These are phyloP conservation scores for Citrus australasica DNA, from an alignment of 345 rosid genomes.

Conservation along the genomic window DNA sequence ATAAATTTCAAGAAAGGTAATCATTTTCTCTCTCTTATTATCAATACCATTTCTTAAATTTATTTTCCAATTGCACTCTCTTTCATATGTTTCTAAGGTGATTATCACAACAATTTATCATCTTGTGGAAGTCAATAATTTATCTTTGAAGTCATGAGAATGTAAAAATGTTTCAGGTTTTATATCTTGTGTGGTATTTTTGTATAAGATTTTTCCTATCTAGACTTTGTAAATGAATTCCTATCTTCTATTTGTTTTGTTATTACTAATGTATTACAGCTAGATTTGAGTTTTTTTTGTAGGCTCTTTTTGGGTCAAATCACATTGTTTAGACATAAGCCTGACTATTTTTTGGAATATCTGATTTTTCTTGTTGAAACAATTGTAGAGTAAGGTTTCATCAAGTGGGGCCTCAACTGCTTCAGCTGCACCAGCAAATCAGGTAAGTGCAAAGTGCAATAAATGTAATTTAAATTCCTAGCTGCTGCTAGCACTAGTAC, in stretches of 20 bases:
- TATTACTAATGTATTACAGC: not conserved
- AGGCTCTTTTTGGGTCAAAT: not conserved
- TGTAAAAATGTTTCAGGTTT: not conserved
- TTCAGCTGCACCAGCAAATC: constrained; percentile 44
- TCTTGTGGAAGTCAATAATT: not conserved
- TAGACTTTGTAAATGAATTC: not conserved
- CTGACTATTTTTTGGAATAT: not conserved
- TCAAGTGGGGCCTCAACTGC: constrained; percentile 54
- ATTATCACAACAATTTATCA: not conserved
- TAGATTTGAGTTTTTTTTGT: not conserved
- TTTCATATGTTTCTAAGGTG: not conserved
- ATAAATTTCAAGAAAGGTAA: not conserved
- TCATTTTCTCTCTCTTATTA: not conserved
- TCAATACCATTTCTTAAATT: not conserved
- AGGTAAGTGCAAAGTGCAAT: constrained; percentile 28
- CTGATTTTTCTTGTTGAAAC: constrained; percentile 15
- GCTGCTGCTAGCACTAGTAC: not conserved
- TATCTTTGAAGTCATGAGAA: not conserved
- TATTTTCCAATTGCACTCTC: not conserved
- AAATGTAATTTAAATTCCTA: not conserved
- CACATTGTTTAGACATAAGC: not conserved
- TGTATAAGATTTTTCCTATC: not conserved
- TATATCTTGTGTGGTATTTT: not conserved
- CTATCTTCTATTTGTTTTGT: not conserved
- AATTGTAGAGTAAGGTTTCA: constrained; percentile 53